Conservation (phyloP, 345 rosid genomes). For the Salix dunnii region DNA sequence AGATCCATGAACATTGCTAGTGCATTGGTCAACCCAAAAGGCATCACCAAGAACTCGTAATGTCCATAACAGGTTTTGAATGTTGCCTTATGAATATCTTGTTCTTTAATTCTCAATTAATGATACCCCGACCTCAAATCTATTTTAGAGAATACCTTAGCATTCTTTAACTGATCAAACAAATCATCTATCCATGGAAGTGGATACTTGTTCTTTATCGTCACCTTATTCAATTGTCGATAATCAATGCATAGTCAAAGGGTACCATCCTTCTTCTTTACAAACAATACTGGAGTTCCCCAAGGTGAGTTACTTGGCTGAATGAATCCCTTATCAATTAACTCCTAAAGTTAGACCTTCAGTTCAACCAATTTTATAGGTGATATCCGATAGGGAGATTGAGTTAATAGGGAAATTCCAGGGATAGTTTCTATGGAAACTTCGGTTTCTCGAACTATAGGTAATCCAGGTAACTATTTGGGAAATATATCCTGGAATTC, state of each 20-base stretch:
- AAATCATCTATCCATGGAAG: too few species aligned
- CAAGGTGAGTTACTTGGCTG: background rate
- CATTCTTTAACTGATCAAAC: too few species aligned
- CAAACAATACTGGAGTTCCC: background rate
- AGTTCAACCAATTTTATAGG: background rate
- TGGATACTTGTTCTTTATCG: background rate
- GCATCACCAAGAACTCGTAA: background rate
- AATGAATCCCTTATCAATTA: background rate
- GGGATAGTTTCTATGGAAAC: background rate
- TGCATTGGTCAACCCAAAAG: background rate
- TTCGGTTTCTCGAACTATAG: background rate
- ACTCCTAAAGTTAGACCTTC: background rate
- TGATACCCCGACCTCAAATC: too few species aligned
- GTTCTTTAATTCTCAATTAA: too few species aligned
- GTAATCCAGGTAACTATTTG: background rate
- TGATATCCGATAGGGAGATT: background rate
- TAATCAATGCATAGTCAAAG: background rate
- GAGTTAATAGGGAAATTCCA: background rate
- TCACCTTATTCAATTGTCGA: background rate
- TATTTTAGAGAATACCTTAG: too few species aligned
- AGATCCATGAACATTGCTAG: background rate
- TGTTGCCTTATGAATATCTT: background rate
- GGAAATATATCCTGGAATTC: background rate
- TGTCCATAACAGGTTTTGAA: background rate
- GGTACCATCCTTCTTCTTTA: background rate